Evolutionary conservation across 2,329 filamentous ascomycete species (phyloP).

Genomic region (Penicillium rolfsii): DNA sequence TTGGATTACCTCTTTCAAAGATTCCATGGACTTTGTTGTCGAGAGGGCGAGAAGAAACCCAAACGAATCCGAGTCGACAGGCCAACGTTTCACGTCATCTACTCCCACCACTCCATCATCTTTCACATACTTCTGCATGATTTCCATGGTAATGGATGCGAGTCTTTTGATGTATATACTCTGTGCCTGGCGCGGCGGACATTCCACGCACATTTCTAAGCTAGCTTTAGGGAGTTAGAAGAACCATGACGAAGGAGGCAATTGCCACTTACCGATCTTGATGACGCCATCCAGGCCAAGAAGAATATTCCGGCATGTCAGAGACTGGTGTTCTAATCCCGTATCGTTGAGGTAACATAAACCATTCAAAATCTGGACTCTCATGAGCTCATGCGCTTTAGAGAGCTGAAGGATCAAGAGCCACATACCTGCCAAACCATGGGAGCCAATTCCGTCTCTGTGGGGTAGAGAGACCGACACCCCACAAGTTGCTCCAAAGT

Average conservation of each 20-base stretch:
- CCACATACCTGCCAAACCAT: conserved; percentile 20
- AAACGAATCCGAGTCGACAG: conserved; percentile 28
- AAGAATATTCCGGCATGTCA: conserved; percentile 35
- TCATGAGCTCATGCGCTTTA: conserved; percentile 5
- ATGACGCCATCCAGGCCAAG: conserved; percentile 30
- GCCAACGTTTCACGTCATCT: conserved; percentile 39
- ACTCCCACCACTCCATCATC: conserved; percentile 38
- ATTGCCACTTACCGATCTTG: conserved; percentile 30
- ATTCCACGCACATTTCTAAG: conserved; percentile 23
- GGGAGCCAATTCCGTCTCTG: conserved; percentile 22
- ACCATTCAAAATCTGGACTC: conserved; percentile 27
- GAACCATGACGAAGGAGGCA: not conserved
- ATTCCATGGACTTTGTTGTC: conserved; percentile 17
- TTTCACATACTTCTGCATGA: conserved; percentile 44
- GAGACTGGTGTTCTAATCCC: conserved; percentile 28
- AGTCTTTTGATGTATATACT: conserved; percentile 27
- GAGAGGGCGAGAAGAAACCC: conserved; percentile 38
- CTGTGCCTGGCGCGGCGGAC: conserved; percentile 16
- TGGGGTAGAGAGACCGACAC: conserved; percentile 18
- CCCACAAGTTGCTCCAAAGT: conserved; percentile 24
- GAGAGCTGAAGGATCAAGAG: conserved; percentile 5
- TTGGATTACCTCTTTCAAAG: not conserved
- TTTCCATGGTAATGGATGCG: conserved; percentile 34
- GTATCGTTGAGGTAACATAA: conserved; percentile 22
- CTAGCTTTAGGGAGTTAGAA: conserved; percentile 20